Percentiles rank a stretch among this genome's conserved stretches.
Evolutionary conservation across 2,329 filamentous ascomycete species (phyloP).

Genomic region (Aspergillus nomiae): DNA sequence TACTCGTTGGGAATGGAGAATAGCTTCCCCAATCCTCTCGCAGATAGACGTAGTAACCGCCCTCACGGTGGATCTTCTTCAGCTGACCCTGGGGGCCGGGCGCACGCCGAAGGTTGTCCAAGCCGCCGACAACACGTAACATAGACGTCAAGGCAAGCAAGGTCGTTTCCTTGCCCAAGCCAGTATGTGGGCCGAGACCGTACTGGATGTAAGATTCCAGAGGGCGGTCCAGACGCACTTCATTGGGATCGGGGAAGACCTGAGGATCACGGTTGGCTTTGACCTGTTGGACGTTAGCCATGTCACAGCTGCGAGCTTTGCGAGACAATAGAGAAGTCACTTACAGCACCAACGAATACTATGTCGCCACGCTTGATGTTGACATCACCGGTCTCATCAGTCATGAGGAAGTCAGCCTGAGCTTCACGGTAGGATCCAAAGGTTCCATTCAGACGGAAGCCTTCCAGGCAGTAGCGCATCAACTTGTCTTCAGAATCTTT

Average conservation of each 20-base stretch:
- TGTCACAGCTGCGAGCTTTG: neutral
- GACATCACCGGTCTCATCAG: conserved; percentile 55
- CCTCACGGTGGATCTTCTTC: conserved; percentile 63
- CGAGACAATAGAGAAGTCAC: conserved; percentile 2
- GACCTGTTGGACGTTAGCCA: conserved; percentile 28
- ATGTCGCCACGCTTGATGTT: conserved; percentile 58
- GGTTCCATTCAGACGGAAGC: conserved; percentile 67
- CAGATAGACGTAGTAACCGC: conserved; percentile 63
- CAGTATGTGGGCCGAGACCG: conserved; percentile 63
- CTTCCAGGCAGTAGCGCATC: conserved; percentile 71
- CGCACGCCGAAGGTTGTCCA: conserved; percentile 62
- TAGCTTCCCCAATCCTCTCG: conserved; percentile 65
- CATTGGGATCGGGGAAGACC: conserved; percentile 63
- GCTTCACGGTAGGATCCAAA: conserved; percentile 64
- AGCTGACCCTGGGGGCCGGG: conserved; percentile 66
- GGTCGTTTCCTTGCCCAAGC: conserved; percentile 62
- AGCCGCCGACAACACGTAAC: conserved; percentile 65
- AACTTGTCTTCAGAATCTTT: conserved; percentile 64
- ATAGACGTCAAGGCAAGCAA: conserved; percentile 67
- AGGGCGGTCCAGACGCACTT: conserved; percentile 65
- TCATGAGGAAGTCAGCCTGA: conserved; percentile 49
- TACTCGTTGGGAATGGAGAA: conserved; percentile 53
- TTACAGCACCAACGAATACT: conserved; percentile 65
- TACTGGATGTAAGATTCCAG: conserved; percentile 67
- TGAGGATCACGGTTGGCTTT: conserved; percentile 57